Evolutionary conservation across 2,329 filamentous ascomycete genomes (phyloP).

Genomic region (Bipolaris gigantea): DNA sequence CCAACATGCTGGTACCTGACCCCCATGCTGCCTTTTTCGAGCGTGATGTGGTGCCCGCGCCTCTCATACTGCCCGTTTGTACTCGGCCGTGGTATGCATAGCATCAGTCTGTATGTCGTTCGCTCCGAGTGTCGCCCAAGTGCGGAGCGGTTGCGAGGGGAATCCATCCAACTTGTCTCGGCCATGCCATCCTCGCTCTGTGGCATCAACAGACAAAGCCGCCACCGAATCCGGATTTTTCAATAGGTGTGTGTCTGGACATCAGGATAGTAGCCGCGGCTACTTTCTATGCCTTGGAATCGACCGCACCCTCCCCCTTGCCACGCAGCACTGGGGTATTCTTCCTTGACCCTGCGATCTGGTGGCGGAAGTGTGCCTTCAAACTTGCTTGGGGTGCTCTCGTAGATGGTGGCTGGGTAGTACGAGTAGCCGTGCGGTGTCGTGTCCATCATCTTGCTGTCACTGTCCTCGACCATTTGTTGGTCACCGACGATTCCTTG

Average conservation of each 20-base stretch:
- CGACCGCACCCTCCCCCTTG: constrained; percentile 46
- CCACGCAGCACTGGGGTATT: constrained; percentile 45
- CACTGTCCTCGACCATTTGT: constrained; percentile 44
- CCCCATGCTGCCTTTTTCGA: constrained; percentile 19
- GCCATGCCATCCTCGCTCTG: constrained; percentile 22
- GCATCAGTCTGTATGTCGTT: constrained; percentile 28
- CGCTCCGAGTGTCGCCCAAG: constrained; percentile 8
- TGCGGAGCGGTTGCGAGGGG: neutral
- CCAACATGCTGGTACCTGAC: constrained; percentile 12
- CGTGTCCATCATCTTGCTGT: constrained; percentile 46
- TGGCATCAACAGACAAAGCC: constrained; percentile 15
- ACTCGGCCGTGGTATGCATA: constrained; percentile 19
- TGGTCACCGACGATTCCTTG: constrained; percentile 50
- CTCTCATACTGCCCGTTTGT: constrained; percentile 18
- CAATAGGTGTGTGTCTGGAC: constrained; percentile 47
- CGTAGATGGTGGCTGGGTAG: constrained; percentile 50
- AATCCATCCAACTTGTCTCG: constrained; percentile 14
- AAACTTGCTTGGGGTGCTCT: constrained; percentile 40
- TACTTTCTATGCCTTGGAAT: constrained; percentile 52
- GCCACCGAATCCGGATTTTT: constrained; percentile 15
- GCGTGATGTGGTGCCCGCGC: constrained; percentile 12
- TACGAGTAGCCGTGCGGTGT: constrained; percentile 52
- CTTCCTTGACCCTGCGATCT: constrained; percentile 48
- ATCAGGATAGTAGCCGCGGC: constrained; percentile 52
- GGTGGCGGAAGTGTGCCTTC: constrained; percentile 39